Conservation (phyloP, 345 rosid species). For the Pistacia integerrima region DNA sequence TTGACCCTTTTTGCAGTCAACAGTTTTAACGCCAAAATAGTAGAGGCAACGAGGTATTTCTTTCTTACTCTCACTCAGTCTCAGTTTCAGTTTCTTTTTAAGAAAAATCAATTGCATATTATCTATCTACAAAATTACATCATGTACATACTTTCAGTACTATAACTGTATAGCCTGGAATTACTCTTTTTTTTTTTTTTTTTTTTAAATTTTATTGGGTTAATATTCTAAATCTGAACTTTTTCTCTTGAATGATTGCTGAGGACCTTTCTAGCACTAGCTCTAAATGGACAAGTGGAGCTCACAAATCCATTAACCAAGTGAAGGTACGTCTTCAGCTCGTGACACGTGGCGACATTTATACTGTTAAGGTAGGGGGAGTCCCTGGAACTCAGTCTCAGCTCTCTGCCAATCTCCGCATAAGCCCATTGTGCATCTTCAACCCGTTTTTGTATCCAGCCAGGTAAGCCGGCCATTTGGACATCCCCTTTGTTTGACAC, state of each 20-base stretch:
- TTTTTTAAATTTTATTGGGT: background rate
- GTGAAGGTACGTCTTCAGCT: constrained; percentile 73
- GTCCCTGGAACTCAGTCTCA: constrained; percentile 63
- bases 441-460: constrained; percentile 63
- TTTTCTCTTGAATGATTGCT: constrained; percentile 6
- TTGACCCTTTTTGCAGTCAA: background rate
- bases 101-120: no score
- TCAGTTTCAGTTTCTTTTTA: no score
- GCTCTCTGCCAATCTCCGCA: constrained; percentile 82
- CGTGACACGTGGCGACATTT: constrained; percentile 83
- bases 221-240: background rate
- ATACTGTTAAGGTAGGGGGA: constrained; percentile 57
- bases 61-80: no score
- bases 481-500: constrained; percentile 6
- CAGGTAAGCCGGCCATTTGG: constrained; percentile 36
- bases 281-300: constrained; percentile 71
- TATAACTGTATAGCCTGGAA: background rate
- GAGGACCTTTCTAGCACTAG: constrained; percentile 49
- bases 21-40: background rate
- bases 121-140: no score
- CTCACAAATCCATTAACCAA: constrained; percentile 69
- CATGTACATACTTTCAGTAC: no score
- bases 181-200: background rate
- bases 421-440: constrained; percentile 72
- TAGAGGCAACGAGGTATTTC: no score